A percentile compares a stretch with the other conserved stretches of the same genome.
phyloP scores from a whole-genome alignment of 257 asterid species.

The Jacaranda copaia region DNA sequence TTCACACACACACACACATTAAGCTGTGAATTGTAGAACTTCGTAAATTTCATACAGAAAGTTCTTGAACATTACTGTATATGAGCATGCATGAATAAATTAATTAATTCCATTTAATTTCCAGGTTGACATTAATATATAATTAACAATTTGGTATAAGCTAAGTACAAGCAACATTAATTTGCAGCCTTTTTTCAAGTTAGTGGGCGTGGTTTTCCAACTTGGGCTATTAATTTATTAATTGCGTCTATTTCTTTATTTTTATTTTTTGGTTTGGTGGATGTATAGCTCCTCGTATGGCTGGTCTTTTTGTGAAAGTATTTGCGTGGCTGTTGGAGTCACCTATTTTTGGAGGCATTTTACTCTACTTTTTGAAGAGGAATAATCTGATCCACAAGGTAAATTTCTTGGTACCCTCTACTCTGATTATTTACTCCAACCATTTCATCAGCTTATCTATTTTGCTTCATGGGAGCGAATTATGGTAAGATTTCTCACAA shows the following conservation, averaged over 20 bases:
- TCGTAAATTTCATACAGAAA: no score
- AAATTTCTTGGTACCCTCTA: not conserved
- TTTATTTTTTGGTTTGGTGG: conserved; percentile 13
- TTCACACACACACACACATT: not conserved
- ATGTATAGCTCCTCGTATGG: conserved; percentile 87
- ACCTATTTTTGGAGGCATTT: conserved; percentile 67
- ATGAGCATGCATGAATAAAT: not conserved
- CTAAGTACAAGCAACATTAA: not conserved
- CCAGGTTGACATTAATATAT: not conserved
- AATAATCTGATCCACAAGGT: conserved; percentile 88
- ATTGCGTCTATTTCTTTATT: not conserved
- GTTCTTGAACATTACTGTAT: no score
- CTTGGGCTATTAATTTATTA: conserved; percentile 8
- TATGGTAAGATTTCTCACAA: no score
- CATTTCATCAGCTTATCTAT: not conserved
- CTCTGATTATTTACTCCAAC: not conserved
- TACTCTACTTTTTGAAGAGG: conserved; percentile 67
- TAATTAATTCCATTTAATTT: no score
- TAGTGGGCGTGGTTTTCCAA: not conserved
- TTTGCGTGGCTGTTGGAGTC: conserved; percentile 78
- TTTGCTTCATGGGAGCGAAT: not conserved
- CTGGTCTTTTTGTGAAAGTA: conserved; percentile 79
- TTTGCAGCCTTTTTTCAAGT: not conserved
- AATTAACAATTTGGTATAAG: not conserved
- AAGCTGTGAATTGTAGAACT: no score